These are phyloP conservation scores for Eragrostis tef DNA, from an alignment of 202 grass and related monocot genomes.

Conservation along the genomic window DNA sequence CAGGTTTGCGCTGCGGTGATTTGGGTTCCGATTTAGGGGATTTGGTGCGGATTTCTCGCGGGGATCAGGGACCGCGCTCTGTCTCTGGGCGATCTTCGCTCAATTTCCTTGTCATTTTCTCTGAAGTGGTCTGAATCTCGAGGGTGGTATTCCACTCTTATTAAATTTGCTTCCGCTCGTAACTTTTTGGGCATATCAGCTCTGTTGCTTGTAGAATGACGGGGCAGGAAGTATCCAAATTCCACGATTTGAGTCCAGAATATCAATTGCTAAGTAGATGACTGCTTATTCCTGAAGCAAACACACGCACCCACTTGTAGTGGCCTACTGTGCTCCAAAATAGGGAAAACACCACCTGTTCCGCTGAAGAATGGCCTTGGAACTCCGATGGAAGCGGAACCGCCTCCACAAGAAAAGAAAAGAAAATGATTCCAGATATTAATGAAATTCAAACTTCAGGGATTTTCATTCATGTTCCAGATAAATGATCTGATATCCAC, in stretches of 20 bases:
- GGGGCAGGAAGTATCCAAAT: background rate
- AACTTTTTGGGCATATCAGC: background rate
- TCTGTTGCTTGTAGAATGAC: background rate
- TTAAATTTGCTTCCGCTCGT: background rate
- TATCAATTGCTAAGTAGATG: background rate
- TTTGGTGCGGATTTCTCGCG: background rate
- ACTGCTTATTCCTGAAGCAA: background rate
- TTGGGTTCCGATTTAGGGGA: background rate
- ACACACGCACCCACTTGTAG: background rate
- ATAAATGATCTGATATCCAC: background rate
- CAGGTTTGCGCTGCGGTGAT: background rate
- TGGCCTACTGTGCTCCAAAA: background rate
- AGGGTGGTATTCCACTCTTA: background rate
- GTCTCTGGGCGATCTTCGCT: background rate
- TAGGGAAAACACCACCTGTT: background rate
- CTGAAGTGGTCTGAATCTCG: constrained; percentile 20
- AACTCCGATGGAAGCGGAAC: background rate
- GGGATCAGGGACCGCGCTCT: background rate
- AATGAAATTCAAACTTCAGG: background rate
- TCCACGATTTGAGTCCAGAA: background rate
- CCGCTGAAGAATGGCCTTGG: background rate
- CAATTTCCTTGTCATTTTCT: background rate
- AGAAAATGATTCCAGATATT: background rate
- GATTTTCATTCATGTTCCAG: background rate
- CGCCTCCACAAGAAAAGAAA: background rate